A percentile compares a stretch with the other conserved stretches of the same genome.
phyloP scores from a whole-genome alignment of 1,139 yeast genomes.

The Debaryomyces sp. region DNA sequence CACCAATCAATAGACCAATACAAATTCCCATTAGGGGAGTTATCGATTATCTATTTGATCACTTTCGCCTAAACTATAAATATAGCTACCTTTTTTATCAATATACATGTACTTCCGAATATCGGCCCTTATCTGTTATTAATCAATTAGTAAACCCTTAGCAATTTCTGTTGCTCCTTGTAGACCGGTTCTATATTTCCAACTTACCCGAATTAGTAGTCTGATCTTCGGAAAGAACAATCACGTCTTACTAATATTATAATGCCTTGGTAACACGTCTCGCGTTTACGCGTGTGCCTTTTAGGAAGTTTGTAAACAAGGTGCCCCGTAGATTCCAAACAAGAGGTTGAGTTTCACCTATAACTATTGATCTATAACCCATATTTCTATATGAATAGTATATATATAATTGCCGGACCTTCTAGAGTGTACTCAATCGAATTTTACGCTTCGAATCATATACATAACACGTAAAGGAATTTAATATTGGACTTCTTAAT shows the following conservation, averaged over 20 bases:
- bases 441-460: neutral
- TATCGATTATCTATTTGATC: neutral
- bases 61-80: neutral
- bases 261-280: slow-evolving; percentile 7
- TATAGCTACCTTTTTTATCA: neutral
- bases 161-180: neutral
- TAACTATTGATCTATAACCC: neutral
- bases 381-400: neutral
- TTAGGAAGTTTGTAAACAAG: slow-evolving; percentile 6
- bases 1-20: neutral
- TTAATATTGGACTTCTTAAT: neutral
- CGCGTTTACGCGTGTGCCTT: slow-evolving; percentile 5
- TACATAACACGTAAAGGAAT: neutral
- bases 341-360: neutral
- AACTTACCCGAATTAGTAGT: neutral
- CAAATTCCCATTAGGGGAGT: neutral
- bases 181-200: neutral
- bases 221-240: neutral
- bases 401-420: neutral
- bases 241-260: slow-evolving; percentile 6
- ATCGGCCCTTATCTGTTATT: neutral
- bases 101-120: slow-evolving; percentile 1
- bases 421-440: neutral
- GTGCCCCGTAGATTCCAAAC: neutral
- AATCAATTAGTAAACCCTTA: neutral